These are phyloP conservation scores for Lasiosphaeris hirsuta DNA, from an alignment of 495 filamentous ascomycete species.

Conservation along the genomic window DNA sequence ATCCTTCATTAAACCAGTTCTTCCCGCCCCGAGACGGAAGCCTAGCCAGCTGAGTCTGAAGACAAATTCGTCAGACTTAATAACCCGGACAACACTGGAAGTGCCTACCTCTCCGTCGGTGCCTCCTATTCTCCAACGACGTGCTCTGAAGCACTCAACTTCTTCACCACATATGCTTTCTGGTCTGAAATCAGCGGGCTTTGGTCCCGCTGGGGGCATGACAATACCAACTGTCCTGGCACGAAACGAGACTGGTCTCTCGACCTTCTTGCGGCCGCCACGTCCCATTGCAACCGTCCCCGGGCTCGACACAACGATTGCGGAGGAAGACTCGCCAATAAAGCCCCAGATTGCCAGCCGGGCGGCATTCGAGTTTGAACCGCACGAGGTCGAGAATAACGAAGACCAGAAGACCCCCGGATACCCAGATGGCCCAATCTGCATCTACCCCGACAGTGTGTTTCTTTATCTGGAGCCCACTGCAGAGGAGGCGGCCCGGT, in stretches of 20 bases:
- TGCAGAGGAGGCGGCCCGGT: slow-evolving; percentile 74
- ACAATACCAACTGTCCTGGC: slow-evolving; percentile 48
- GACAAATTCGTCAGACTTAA: slow-evolving; percentile 52
- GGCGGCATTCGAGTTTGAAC: slow-evolving; percentile 49
- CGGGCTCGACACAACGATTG: slow-evolving; percentile 43
- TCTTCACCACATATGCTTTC: slow-evolving; percentile 55
- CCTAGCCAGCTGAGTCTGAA: slow-evolving; percentile 72
- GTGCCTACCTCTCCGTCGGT: slow-evolving; percentile 43
- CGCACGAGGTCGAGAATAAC: slow-evolving; percentile 51
- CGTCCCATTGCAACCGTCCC: slow-evolving; percentile 25
- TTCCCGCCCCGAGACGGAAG: slow-evolving; percentile 64
- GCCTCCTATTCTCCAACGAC: slow-evolving; percentile 50
- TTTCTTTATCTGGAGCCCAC: slow-evolving; percentile 90
- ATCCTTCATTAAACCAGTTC: slow-evolving; percentile 70
- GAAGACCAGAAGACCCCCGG: slow-evolving; percentile 83
- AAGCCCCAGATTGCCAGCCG: slow-evolving; percentile 55
- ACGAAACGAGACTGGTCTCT: slow-evolving; percentile 46
- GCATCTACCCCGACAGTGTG: slow-evolving; percentile 90
- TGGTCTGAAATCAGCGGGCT: slow-evolving; percentile 48
- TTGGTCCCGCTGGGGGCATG: slow-evolving; percentile 53
- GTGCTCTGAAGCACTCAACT: slow-evolving; percentile 54
- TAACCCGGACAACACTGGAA: slow-evolving; percentile 38
- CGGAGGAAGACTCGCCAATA: slow-evolving; percentile 78
- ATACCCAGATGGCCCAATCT: slow-evolving; percentile 88
- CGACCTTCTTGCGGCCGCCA: slow-evolving; percentile 46